These are phyloP conservation scores for Lizonia empirigonia DNA, from an alignment of 2,329 filamentous ascomycete species.

Conservation along the genomic window DNA sequence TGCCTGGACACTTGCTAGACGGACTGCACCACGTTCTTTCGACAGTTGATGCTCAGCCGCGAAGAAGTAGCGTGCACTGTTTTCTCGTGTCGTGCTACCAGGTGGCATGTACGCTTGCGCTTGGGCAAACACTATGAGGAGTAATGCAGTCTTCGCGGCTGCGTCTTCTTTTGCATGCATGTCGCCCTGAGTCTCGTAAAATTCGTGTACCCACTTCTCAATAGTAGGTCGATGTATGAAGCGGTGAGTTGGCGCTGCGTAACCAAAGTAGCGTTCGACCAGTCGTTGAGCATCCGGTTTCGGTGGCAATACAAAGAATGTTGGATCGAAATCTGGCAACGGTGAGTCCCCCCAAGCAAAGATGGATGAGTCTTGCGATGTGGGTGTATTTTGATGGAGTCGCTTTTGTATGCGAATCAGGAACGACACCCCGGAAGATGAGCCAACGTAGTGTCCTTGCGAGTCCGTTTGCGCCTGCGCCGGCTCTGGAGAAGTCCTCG, in stretches of 20 bases:
- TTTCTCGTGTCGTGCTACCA: slow-evolving; percentile 31
- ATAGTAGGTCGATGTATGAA: slow-evolving; percentile 62
- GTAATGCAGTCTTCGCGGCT: slow-evolving; percentile 52
- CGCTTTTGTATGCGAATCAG: slow-evolving; percentile 57
- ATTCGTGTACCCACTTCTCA: slow-evolving; percentile 52
- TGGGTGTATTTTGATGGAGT: slow-evolving; percentile 50
- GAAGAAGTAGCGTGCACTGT: slow-evolving; percentile 52
- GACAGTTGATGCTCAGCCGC: slow-evolving; percentile 53
- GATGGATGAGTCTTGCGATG: slow-evolving; percentile 51
- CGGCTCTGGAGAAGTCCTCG: slow-evolving; percentile 54
- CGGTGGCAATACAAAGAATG: slow-evolving; percentile 51
- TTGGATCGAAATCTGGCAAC: slow-evolving; percentile 52
- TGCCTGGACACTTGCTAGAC: slow-evolving; percentile 63
- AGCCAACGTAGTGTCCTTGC: slow-evolving; percentile 57
- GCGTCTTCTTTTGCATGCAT: slow-evolving; percentile 51
- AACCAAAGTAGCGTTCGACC: slow-evolving; percentile 63
- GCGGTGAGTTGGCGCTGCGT: slow-evolving; percentile 64
- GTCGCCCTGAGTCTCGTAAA: slow-evolving; percentile 53
- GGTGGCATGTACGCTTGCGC: slow-evolving; percentile 52
- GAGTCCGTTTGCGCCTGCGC: slow-evolving; percentile 50
- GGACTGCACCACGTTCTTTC: slow-evolving; percentile 59
- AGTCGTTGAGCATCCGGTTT: slow-evolving; percentile 53
- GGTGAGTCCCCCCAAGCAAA: slow-evolving; percentile 59
- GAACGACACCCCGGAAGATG: slow-evolving; percentile 57
- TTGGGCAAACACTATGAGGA: slow-evolving; percentile 62